phyloP scores from a whole-genome alignment of 1,139 yeast genomes.

The Candida sp. region DNA sequence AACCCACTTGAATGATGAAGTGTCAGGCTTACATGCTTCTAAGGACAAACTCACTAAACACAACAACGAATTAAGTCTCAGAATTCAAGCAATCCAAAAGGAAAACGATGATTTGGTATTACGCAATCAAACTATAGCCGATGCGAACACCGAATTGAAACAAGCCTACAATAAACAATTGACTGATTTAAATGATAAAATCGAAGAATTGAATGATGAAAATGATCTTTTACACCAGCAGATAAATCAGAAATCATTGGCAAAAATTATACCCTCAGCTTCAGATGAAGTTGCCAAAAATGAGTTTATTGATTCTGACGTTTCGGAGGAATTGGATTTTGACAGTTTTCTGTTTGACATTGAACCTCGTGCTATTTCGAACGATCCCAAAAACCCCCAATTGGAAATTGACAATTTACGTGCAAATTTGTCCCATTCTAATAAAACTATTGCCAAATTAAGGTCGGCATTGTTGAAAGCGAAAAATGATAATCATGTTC shows the following conservation, averaged over 20 bases:
- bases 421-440: conserved; percentile 65
- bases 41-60: conserved; percentile 29
- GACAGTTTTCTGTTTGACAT: conserved; percentile 33
- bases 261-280: background rate
- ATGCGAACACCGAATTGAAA: conserved; percentile 33
- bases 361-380: conserved; percentile 22
- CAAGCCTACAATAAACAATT: conserved; percentile 36
- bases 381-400: conserved; percentile 47
- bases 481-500: conserved; percentile 18
- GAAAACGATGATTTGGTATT: conserved; percentile 49
- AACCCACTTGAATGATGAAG: conserved; percentile 47
- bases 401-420: conserved; percentile 67
- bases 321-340: conserved; percentile 23
- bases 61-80: conserved; percentile 28
- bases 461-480: conserved; percentile 47
- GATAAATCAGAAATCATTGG: conserved; percentile 13
- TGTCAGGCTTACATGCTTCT: conserved; percentile 20
- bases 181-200: conserved; percentile 44
- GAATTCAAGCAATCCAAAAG: conserved; percentile 29
- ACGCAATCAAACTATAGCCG: conserved; percentile 35
- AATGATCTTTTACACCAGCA: conserved; percentile 53
- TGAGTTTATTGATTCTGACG: conserved; percentile 20
- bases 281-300: conserved; percentile 5
- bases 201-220: conserved; percentile 60
- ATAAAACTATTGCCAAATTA: conserved; percentile 54